A percentile compares a stretch with the other conserved stretches of the same genome.
These are phyloP conservation scores for Blastomyces silverae DNA, from an alignment of 2,329 filamentous ascomycete genomes.

Conservation along the genomic window DNA sequence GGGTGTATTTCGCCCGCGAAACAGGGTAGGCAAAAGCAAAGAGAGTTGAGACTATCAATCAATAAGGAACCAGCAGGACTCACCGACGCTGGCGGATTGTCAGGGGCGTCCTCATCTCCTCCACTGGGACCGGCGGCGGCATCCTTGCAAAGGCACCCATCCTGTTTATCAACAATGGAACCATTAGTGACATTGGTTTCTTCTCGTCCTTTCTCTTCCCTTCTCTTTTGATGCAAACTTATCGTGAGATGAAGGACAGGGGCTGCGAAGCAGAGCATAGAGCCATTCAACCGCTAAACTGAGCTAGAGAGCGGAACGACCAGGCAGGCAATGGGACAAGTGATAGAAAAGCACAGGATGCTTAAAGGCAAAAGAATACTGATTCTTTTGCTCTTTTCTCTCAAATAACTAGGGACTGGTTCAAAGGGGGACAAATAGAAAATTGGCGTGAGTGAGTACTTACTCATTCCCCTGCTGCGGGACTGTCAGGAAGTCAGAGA, in stretches of 20 bases:
- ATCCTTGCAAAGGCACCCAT: background rate
- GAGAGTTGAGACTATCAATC: no score
- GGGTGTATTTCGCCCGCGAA: background rate
- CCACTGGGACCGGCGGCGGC: background rate
- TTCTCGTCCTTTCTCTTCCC: background rate
- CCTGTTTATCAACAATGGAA: background rate
- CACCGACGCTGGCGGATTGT: constrained; percentile 5
- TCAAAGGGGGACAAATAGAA: background rate
- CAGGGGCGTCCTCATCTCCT: background rate
- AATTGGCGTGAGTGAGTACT: background rate
- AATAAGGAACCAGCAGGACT: background rate
- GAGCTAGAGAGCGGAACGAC: background rate
- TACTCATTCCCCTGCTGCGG: background rate
- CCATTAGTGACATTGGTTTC: background rate
- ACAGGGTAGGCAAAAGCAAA: background rate
- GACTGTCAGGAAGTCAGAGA: background rate
- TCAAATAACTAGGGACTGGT: background rate
- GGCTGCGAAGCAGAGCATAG: background rate
- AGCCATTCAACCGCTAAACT: background rate
- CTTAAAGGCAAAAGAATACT: background rate
- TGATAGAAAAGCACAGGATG: background rate
- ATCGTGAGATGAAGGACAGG: background rate
- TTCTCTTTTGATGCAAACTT: background rate
- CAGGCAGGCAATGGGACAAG: background rate
- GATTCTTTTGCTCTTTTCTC: background rate